phyloP scores from a whole-genome alignment of 768 basidiomycete species.

The Amanita jacksonii region DNA sequence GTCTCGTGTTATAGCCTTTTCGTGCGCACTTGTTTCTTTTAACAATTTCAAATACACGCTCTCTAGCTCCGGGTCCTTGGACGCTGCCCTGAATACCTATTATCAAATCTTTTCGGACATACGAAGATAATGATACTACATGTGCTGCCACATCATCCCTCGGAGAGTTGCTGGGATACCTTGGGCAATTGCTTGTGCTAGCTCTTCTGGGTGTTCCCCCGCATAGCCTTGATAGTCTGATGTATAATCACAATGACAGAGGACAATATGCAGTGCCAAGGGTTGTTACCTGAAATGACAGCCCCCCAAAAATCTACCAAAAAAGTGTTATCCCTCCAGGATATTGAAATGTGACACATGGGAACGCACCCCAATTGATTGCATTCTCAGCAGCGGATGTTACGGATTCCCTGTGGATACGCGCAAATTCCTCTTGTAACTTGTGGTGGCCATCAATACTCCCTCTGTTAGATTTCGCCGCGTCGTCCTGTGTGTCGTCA shows the following conservation, averaged over 20 bases:
- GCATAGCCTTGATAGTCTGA: constrained; percentile 88
- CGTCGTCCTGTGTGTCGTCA: constrained; percentile 40
- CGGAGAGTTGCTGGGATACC: constrained; percentile 85
- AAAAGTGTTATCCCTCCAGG: constrained; percentile 1
- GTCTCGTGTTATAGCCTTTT: constrained; percentile 91
- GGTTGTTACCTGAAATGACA: constrained; percentile 67
- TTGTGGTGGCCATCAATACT: constrained; percentile 60
- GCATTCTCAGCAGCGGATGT: constrained; percentile 27
- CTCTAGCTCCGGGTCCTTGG: constrained; percentile 86
- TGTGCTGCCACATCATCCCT: constrained; percentile 96
- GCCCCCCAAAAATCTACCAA: constrained; percentile 85
- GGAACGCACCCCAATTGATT: constrained; percentile 73
- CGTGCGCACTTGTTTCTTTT: constrained; percentile 79
- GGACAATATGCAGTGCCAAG: not conserved
- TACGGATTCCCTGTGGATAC: constrained; percentile 49
- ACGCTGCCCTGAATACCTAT: constrained; percentile 60
- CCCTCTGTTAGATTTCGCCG: constrained; percentile 28
- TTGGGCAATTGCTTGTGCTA: constrained; percentile 84
- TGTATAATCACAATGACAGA: constrained; percentile 4
- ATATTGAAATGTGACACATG: not conserved
- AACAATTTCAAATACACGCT: constrained; percentile 70
- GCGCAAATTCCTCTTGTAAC: constrained; percentile 68
- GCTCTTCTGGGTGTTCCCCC: constrained; percentile 59
- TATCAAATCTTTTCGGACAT: constrained; percentile 5
- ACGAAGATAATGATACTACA: constrained; percentile 33